phyloP scores from a whole-genome alignment of 495 filamentous ascomycete genomes.

The Neurospora intermedia region DNA sequence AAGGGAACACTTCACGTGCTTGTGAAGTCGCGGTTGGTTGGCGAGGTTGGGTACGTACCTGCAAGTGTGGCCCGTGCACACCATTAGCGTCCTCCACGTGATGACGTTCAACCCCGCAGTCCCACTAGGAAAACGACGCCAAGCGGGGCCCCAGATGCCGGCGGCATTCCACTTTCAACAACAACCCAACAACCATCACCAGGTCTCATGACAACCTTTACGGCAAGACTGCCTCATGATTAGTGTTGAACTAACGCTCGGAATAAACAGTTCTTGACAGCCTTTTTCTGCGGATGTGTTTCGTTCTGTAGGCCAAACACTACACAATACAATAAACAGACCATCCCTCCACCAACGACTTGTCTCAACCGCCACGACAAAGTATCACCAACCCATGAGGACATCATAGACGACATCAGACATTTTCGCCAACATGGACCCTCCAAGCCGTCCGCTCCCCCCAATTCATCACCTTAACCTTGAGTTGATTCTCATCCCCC shows the following conservation, averaged over 20 bases:
- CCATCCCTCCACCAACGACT: not conserved
- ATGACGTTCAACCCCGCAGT: not conserved
- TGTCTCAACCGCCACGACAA: not conserved
- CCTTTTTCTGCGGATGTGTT: not conserved
- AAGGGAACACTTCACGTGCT: not conserved
- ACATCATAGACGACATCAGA: not conserved
- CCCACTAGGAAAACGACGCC: not conserved
- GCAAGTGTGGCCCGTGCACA: not conserved
- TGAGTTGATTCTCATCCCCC: slow-evolving; percentile 20
- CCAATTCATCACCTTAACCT: slow-evolving; percentile 19
- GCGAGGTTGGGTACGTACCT: not conserved
- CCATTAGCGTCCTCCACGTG: not conserved
- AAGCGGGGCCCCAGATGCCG: not conserved
- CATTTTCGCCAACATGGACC: slow-evolving; percentile 10
- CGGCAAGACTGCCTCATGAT: not conserved
- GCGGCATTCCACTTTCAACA: not conserved
- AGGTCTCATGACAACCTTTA: not conserved
- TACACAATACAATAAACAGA: not conserved
- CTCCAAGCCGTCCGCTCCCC: slow-evolving; percentile 7
- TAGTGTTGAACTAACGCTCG: not conserved
- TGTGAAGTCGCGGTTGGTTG: not conserved
- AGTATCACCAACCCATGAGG: not conserved
- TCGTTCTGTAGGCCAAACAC: not conserved
- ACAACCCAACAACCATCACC: not conserved
- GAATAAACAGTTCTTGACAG: not conserved